These are phyloP conservation scores for Xylariaceae sp. DNA, from an alignment of 2,329 filamentous ascomycete genomes.

Conservation along the genomic window DNA sequence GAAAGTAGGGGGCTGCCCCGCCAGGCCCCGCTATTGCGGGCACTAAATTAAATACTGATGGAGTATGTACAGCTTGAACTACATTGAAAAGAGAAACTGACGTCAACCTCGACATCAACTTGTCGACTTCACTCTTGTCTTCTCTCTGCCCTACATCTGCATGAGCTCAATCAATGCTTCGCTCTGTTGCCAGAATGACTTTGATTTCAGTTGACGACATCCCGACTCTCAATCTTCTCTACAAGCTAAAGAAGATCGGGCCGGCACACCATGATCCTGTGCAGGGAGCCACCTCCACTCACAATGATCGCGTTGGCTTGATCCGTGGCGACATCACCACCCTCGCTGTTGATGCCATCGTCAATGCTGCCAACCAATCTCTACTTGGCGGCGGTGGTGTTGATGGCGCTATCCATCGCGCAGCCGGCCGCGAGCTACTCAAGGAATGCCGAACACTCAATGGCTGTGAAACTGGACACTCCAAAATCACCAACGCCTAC, in stretches of 20 bases:
- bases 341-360: conserved; percentile 74
- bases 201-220: conserved; percentile 49
- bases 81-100: too few species aligned
- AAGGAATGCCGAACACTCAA: conserved; percentile 67
- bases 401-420: conserved; percentile 79
- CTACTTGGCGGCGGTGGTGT: conserved; percentile 89
- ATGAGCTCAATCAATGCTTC: conserved; percentile 16
- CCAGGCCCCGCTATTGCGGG: too few species aligned
- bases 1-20: too few species aligned
- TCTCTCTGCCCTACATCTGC: too few species aligned
- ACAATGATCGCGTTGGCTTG: conserved; percentile 69
- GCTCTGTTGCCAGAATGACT: conserved; percentile 32
- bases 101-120: too few species aligned
- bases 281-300: conserved; percentile 25
- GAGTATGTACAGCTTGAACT: too few species aligned
- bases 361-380: conserved; percentile 82
- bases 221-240: conserved; percentile 61
- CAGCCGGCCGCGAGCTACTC: conserved; percentile 66
- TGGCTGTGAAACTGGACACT: conserved; percentile 72
- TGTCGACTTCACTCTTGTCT: too few species aligned
- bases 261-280: conserved; percentile 19
- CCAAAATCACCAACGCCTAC: conserved; percentile 80
- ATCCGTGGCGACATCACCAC: conserved; percentile 78
- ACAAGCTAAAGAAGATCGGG: conserved; percentile 52
- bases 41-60: too few species aligned